These are phyloP conservation scores for Furcasterigmium furcatum DNA, from an alignment of 2,329 filamentous ascomycete species.

Conservation along the genomic window DNA sequence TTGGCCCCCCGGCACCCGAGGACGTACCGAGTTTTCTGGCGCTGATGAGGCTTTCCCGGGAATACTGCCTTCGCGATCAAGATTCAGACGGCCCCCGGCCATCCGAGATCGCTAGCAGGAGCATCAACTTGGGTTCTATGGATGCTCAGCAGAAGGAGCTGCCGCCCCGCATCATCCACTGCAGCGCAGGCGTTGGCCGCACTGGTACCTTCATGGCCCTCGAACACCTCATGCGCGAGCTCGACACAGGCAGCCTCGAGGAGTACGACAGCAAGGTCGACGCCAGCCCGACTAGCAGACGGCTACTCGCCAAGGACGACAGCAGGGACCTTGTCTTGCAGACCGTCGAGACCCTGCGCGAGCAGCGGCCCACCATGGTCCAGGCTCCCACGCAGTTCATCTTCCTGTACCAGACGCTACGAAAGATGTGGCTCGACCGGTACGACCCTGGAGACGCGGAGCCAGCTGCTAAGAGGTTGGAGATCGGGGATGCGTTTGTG, in stretches of 20 bases:
- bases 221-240: slow-evolving; percentile 84
- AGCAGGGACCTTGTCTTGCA: slow-evolving; percentile 66
- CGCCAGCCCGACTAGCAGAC: slow-evolving; percentile 11
- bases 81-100: neutral
- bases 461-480: slow-evolving; percentile 51
- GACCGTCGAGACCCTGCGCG: slow-evolving; percentile 75
- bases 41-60: slow-evolving; percentile 64
- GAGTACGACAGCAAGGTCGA: slow-evolving; percentile 30
- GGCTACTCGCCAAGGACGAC: slow-evolving; percentile 15
- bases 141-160: slow-evolving; percentile 10
- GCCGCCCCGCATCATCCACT: slow-evolving; percentile 75
- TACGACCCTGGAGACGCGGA: slow-evolving; percentile 38
- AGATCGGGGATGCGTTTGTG: slow-evolving; percentile 43
- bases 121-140: neutral
- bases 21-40: slow-evolving; percentile 67
- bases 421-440: slow-evolving; percentile 69
- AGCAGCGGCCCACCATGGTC: slow-evolving; percentile 94
- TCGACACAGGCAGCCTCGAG: slow-evolving; percentile 69
- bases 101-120: no score
- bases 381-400: slow-evolving; percentile 80
- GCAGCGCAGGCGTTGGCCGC: slow-evolving; percentile 89
- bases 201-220: slow-evolving; percentile 95
- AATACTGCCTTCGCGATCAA: slow-evolving; percentile 21
- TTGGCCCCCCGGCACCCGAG: slow-evolving; percentile 70
- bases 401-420: slow-evolving; percentile 86